Evolutionary conservation across 192 early-diverging fungal species (phyloP), one percentile per base, ranked within the genome.

Genomic region (Obelidium mucronatum): DNA sequence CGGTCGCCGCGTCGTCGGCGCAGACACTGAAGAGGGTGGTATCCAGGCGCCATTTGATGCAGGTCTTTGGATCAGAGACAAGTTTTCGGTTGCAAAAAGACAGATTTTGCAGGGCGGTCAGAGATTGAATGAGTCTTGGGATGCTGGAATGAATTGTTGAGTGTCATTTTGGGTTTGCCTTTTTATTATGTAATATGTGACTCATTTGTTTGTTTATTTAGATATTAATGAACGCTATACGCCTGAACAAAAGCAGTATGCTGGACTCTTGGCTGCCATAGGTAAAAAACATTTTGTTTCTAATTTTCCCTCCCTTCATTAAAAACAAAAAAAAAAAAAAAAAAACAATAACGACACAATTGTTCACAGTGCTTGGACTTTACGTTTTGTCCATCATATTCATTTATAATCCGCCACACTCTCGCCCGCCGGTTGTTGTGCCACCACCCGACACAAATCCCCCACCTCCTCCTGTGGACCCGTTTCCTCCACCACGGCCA

Each of bases 341-440:
- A 3, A n/a, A n/a, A n/a, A n/a, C n/a, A n/a, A n/a, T n/a, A n/a
- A n/a, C n/a, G n/a, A n/a, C n/a, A n/a, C n/a, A n/a, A n/a, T n/a
- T n/a, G n/a, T n/a, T n/a, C n/a, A 19, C 36, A 37, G 55, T 72
- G 19, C 13, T 58, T 54, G 69, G 13, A 11, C 2, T 54, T 22
- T 72, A 72, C 36, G 19, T 72, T 19, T 2, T 58, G 53, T 6
- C 33, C 0, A 19, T 72, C 56, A 28, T 72, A 1, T 34, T 59
- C 37, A 59, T 72, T 26, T 72, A 59, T 54, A 72, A 58, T 37
- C 69, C 69, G 5, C 35, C 69, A 1, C 53, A 17, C 11, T 8
- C 33, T 8, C 8, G 6, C 24, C 22, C 26, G 11, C 67, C 67
- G 17, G 42, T 33, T n/a, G 36, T 17, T n/a, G 33, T 28, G 24